Evolutionary conservation across 2,329 filamentous ascomycete species (phyloP).

Genomic region (Ilyonectria destructans): DNA sequence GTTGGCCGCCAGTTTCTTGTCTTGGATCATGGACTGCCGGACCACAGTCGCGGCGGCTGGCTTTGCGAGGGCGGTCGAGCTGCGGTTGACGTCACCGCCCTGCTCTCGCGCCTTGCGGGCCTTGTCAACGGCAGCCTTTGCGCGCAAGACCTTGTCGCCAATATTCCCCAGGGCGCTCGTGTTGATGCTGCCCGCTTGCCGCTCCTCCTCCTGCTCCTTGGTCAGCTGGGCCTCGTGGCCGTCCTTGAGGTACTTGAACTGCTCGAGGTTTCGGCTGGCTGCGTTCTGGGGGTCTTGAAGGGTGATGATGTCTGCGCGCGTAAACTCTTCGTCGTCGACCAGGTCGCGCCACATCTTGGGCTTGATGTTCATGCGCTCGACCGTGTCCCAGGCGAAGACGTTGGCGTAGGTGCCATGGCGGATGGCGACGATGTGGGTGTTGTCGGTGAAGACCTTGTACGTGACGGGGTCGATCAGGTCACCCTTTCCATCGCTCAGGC

Average conservation of each 20-base stretch:
- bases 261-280: slow-evolving; percentile 84
- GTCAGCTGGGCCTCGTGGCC: slow-evolving; percentile 80
- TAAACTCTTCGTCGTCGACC: slow-evolving; percentile 89
- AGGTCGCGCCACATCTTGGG: slow-evolving; percentile 96
- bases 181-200: slow-evolving; percentile 81
- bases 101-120: slow-evolving; percentile 83
- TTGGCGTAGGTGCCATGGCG: slow-evolving; percentile 88
- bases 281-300: slow-evolving; percentile 96
- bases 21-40: slow-evolving; percentile 62
- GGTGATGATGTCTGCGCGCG: slow-evolving; percentile 93
- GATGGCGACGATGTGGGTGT: slow-evolving; percentile 95
- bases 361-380: slow-evolving; percentile 96
- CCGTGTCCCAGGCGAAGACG: slow-evolving; percentile 96
- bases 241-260: slow-evolving; percentile 91
- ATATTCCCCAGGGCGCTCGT: slow-evolving; percentile 83
- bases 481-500: slow-evolving; percentile 70
- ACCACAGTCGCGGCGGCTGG: slow-evolving; percentile 44
- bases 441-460: slow-evolving; percentile 97
- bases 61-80: slow-evolving; percentile 61
- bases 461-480: slow-evolving; percentile 97
- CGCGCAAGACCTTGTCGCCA: slow-evolving; percentile 87
- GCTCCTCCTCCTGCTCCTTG: slow-evolving; percentile 79
- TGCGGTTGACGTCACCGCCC: slow-evolving; percentile 71
- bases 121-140: slow-evolving; percentile 94
- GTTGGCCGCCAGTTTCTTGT: slow-evolving; percentile 81